Conservation (phyloP, 75 land plant species). For the Chamaecyparis obtusa region DNA sequence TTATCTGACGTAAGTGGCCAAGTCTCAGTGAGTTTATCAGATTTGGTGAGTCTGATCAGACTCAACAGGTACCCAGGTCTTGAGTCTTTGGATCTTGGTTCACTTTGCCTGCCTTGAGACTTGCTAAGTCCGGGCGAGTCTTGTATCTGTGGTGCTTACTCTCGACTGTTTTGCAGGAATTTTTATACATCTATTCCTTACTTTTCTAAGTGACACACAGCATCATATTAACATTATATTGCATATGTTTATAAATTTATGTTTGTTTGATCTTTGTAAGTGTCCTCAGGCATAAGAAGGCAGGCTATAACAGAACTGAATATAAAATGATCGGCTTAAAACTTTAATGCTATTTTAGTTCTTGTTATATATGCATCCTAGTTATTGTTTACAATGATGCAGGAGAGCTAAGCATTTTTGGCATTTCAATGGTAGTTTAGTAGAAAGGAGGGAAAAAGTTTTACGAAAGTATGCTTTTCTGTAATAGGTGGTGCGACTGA, state of each 20-base stretch:
- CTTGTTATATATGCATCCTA: not conserved
- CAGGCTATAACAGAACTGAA: not conserved
- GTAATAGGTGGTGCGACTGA: conserved; percentile 30
- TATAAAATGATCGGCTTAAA: not conserved
- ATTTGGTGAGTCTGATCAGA: no score
- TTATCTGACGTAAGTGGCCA: no score
- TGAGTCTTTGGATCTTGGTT: no score
- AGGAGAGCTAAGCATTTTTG: not conserved
- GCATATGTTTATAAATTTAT: not conserved
- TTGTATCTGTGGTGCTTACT: no score
- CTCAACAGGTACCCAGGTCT: no score
- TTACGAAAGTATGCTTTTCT: not conserved
- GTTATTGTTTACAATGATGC: not conserved
- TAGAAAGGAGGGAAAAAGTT: not conserved
- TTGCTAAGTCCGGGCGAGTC: no score
- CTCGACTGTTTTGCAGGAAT: not conserved
- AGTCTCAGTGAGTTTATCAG: no score
- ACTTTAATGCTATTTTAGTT: not conserved
- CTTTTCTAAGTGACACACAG: not conserved
- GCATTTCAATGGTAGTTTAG: not conserved
- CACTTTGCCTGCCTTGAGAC: no score
- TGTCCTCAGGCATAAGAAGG: not conserved
- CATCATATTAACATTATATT: not conserved
- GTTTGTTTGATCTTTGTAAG: not conserved
- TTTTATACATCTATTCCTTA: not conserved